Evolutionary conservation across 129 eudicot genomes (phyloP).

Genomic region (Artemisia argyi): DNA sequence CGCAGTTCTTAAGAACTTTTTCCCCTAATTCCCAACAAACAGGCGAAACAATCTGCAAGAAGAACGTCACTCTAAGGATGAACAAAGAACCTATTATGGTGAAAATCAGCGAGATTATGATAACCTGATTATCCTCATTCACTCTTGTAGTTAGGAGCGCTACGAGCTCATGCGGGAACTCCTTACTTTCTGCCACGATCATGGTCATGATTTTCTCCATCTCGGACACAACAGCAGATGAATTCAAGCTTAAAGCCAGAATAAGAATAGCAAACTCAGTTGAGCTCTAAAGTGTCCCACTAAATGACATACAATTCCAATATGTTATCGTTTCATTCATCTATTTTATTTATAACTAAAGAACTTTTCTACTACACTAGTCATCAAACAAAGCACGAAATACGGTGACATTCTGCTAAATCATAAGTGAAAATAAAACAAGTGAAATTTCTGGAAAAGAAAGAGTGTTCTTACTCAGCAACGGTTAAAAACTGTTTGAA

Average conservation of each 20-base stretch:
- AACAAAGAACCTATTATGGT: not conserved
- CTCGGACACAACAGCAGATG: constrained; percentile 25
- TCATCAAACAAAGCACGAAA: not conserved
- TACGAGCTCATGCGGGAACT: constrained; percentile 34
- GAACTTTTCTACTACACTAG: too few relatives aligned
- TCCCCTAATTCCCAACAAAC: too few relatives aligned
- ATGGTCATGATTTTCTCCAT: constrained; percentile 52
- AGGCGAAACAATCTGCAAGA: too few relatives aligned
- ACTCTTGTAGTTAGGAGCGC: constrained; percentile 28
- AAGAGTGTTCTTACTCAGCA: constrained; percentile 33
- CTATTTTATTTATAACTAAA: not conserved
- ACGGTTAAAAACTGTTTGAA: constrained; percentile 37
- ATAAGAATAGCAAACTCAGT: not conserved
- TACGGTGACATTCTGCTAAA: not conserved
- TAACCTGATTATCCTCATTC: constrained; percentile 41
- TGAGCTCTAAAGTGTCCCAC: not conserved
- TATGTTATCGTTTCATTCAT: not conserved
- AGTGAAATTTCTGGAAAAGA: not conserved
- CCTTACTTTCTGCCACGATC: constrained; percentile 40
- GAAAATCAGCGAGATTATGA: not conserved
- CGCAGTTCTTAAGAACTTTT: too few relatives aligned
- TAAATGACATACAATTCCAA: not conserved
- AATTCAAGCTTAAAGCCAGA: constrained; percentile 28
- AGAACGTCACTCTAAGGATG: too few relatives aligned
- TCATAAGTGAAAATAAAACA: not conserved